Evolutionary conservation across 169 alveolate species (phyloP), one percentile per base, ranked within the genome.

Genomic region (Plasmodium sp.): DNA sequence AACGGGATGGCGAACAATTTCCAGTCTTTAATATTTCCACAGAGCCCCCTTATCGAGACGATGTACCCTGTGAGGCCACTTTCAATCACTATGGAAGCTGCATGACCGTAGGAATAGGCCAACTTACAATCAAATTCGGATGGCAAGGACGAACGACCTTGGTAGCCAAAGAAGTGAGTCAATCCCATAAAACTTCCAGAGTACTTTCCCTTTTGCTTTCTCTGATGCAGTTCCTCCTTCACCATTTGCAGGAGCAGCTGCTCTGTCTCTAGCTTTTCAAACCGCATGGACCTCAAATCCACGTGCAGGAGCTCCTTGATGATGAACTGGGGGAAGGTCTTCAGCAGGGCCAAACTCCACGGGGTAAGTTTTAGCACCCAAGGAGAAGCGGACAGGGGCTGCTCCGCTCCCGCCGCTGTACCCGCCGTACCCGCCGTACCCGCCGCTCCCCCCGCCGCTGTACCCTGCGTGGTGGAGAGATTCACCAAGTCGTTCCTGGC

Each of bases 141-240:
- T 36, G 99, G 99, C 97, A 98, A 97, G n/a, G 99, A 98, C 83
- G 99, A 98, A 79, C 99, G 97, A 22, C 99, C 99, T 95, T 99
- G 99, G 97, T 99, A 99, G 14, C 99, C 99, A 95, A 99, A 99
- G 96, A 97, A 99, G 92, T 98, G 99, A 12, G 99, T 97, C 71
- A 99, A 99, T 36, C 99, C 99, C 93, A 98, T 98, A 94, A 98
- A 99, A 92, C 97, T 96, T 18, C 99, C 99, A 31, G 96, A 96
- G 94, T 98, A 98, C 90, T 84, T 95, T 51, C 98, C 98, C 62
- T 97, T 96, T 74, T 97, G 96, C 96, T 98, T 98, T 84, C 99
- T 95, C 73, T 94, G 92, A 27, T 93, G 97, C 82, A 99, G 97
- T 92, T 98, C 99, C 83, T 98, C 98, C 83, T 97, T 98, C 22